Evolutionary conservation across 345 rosid species (phyloP), one percentile per base, ranked within the genome.

Genomic region (Combretum micranthum): DNA sequence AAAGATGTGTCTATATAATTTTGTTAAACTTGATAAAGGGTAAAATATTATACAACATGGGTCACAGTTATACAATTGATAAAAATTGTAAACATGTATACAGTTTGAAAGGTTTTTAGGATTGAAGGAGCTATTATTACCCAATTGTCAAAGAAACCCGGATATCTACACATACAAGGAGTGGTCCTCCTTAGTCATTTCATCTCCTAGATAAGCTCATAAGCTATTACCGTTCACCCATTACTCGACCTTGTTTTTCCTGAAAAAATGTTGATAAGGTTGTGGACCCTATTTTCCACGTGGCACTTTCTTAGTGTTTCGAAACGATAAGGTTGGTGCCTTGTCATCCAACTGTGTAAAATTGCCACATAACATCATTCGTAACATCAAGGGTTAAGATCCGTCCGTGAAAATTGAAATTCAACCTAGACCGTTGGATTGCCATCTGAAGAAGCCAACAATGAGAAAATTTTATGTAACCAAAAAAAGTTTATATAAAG

Each of bases 211-310:
- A 32, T 32, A 32, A 32, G 39, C 39, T 32, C 9, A 32, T 32
- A 32, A 32, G 39, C 39, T 32, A 32, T 32, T 32, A 32, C 39
- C 39, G 9, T 32, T 32, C 39, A 32, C 39, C 39, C 39, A 7
- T 32, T 32, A 32, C 39, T 17, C 23, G 15, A 5, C 61, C 20
- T 20, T 46, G 1, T 26, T 23, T 13, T 11, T 9, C n/a, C 51
- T 5, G 2, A 26, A 61, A 46, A 48, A 42, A 26, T 16, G 47
- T 13, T 5, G 70, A 71, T 71, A 64, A 71, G 63, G 53, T 50
- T 57, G 37, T 50, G 17, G 42, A 25, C 25, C 50, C 46, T 1
- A 37, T 19, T 6, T 55, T 61, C 57, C 69, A 69, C 69, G 67
- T 72, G 69, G 66, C 64, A 3, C 22, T 48, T 26, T 49, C 53